phyloP scores from a whole-genome alignment of 2,329 filamentous ascomycete genomes.

The Paecilomyces dactylethromorphus region DNA sequence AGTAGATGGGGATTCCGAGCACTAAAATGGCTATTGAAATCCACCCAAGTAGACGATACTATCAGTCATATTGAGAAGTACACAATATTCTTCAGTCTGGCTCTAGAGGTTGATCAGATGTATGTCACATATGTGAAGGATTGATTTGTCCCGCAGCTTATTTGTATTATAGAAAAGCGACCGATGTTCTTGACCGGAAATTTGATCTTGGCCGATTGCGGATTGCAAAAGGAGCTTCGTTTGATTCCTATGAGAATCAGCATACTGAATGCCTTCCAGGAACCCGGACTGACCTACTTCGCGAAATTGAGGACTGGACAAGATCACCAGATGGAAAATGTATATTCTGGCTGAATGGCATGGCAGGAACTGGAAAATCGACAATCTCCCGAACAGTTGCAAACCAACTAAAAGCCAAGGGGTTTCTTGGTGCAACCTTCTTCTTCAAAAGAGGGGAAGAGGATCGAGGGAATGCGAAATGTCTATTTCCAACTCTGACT shows the following conservation, averaged over 20 bases:
- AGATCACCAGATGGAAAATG: conserved; percentile 9
- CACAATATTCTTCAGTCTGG: conserved; percentile 16
- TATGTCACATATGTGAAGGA: conserved; percentile 7
- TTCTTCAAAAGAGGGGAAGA: conserved; percentile 41
- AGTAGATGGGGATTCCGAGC: conserved; percentile 17
- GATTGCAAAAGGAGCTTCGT: conserved; percentile 12
- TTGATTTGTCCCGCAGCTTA: neutral
- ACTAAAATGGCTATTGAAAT: conserved; percentile 24
- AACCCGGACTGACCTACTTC: conserved; percentile 17
- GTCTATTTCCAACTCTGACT: conserved; percentile 34
- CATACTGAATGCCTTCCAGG: conserved; percentile 16
- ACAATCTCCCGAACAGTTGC: conserved; percentile 29
- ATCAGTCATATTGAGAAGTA: conserved; percentile 15
- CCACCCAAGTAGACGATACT: conserved; percentile 14
- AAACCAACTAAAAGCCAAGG: conserved; percentile 9
- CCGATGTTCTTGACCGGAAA: conserved; percentile 5
- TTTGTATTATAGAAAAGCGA: neutral
- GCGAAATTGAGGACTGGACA: conserved; percentile 18
- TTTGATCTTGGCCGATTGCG: conserved; percentile 10
- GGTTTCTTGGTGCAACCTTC: conserved; percentile 32
- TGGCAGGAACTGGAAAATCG: conserved; percentile 27
- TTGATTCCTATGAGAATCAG: conserved; percentile 10
- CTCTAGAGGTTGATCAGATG: conserved; percentile 21
- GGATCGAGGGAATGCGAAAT: conserved; percentile 28
- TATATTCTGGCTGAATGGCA: conserved; percentile 33